Percentiles rank a stretch among this genome's conserved stretches.
Conservation (phyloP, 139 green algal genomes). For the Gonium pectorale region DNA sequence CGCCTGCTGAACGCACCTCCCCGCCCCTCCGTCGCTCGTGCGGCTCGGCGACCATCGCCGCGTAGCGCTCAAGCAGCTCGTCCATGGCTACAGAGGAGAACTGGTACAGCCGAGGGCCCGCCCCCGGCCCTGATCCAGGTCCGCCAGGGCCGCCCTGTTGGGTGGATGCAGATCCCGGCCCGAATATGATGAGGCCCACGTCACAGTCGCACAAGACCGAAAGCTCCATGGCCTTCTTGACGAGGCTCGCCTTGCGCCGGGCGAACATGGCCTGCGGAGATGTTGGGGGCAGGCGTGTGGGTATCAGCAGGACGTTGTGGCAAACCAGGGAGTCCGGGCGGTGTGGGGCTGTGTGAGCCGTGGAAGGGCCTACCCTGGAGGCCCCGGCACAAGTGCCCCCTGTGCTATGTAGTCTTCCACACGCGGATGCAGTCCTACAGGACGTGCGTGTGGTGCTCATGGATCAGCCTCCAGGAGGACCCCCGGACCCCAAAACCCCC, state of each 20-base stretch:
- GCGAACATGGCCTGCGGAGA: constrained; percentile 58
- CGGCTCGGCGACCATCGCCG: constrained; percentile 54
- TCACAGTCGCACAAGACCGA: constrained; percentile 85
- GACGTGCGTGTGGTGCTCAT: no score
- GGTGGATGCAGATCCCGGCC: constrained; percentile 49
- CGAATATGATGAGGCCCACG: constrained; percentile 84
- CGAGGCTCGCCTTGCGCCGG: constrained; percentile 84
- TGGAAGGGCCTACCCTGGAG: no score
- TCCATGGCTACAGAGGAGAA: constrained; percentile 77
- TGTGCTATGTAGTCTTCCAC: no score
- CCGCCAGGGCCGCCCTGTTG: no score
- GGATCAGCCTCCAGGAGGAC: no score
- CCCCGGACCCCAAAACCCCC: no score
- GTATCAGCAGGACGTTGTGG: no score
- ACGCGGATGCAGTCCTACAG: no score
- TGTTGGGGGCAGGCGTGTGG: no score
- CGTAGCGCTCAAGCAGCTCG: constrained; percentile 72
- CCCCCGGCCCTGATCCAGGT: constrained; percentile 29
- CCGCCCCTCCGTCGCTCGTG: constrained; percentile 77
- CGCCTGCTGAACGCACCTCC: constrained; percentile 56
- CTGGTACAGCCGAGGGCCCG: constrained; percentile 62
- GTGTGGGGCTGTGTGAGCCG: no score
- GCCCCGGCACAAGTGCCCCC: no score
- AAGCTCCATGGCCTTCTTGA: constrained; percentile 90
- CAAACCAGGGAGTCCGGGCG: no score